Conservation (phyloP, 2,329 filamentous ascomycete species). For the Trichoderma semiorbis region DNA sequence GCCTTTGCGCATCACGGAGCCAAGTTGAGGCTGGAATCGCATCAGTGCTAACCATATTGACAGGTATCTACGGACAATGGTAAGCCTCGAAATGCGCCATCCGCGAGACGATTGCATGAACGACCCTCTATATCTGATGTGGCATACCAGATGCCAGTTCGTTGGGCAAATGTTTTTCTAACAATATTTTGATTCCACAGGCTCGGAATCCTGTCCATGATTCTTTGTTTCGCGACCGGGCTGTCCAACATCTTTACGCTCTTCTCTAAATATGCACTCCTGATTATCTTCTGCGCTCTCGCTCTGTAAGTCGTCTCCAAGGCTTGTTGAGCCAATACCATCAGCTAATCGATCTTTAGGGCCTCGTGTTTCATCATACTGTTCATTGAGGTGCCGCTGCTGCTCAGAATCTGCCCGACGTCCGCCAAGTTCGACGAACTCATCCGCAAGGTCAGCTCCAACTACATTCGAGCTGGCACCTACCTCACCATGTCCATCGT, state of each 20-base stretch:
- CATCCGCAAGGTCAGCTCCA: constrained; percentile 90
- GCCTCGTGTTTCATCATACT: constrained; percentile 69
- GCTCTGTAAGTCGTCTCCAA: constrained; percentile 45
- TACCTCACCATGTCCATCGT: constrained; percentile 77
- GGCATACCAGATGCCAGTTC: background rate
- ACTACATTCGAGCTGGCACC: constrained; percentile 91
- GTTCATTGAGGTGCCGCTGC: constrained; percentile 87
- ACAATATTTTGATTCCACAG: constrained; percentile 37
- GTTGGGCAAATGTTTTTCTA: background rate
- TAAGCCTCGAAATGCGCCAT: constrained; percentile 41
- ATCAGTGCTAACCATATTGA: constrained; percentile 31
- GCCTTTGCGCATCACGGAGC: background rate
- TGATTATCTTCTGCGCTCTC: constrained; percentile 52
- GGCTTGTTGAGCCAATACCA: background rate
- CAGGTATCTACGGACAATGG: constrained; percentile 76
- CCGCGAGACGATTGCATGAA: background rate
- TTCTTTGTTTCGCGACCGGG: constrained; percentile 66
- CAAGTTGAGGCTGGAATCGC: background rate
- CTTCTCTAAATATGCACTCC: constrained; percentile 31
- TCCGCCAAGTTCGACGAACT: constrained; percentile 82
- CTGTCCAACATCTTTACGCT: constrained; percentile 65
- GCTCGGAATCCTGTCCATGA: constrained; percentile 68
- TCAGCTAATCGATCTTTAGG: constrained; percentile 39
- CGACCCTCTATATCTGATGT: background rate
- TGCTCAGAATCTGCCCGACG: constrained; percentile 96